Percentiles rank a stretch among this genome's conserved stretches.
Evolutionary conservation across 1,284 basidiomycete species (phyloP).

Genomic region (Meira nashicola): DNA sequence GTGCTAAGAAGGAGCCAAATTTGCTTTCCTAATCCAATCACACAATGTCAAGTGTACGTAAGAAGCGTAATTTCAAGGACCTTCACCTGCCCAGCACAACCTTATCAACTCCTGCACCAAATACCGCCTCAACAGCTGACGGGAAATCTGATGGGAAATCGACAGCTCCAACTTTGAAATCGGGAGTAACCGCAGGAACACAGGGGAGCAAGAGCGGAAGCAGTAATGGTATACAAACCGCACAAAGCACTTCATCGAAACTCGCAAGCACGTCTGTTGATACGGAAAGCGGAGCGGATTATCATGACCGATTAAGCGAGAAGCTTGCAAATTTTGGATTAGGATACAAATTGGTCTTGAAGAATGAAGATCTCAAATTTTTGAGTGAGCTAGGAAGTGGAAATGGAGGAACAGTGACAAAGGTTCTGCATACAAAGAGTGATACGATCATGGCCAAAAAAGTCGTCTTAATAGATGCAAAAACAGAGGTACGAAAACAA

Average conservation of each 20-base stretch:
- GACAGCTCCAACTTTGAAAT: constrained; percentile 14
- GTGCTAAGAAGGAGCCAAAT: no score
- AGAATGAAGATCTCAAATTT: constrained; percentile 59
- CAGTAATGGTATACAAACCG: constrained; percentile 8
- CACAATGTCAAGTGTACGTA: constrained; percentile 25
- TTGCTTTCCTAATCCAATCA: not conserved
- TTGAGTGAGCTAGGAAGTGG: constrained; percentile 86
- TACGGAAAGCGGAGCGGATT: constrained; percentile 29
- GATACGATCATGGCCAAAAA: constrained; percentile 51
- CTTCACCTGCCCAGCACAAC: constrained; percentile 40
- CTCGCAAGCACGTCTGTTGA: constrained; percentile 11
- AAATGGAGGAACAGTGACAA: constrained; percentile 95
- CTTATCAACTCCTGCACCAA: constrained; percentile 17
- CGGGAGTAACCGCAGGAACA: constrained; percentile 7
- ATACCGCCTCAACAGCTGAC: not conserved
- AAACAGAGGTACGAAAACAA: constrained; percentile 93
- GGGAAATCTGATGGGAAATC: not conserved
- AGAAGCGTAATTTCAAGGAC: constrained; percentile 52
- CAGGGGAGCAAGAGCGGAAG: not conserved
- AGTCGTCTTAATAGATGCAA: constrained; percentile 94
- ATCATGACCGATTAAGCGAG: constrained; percentile 43
- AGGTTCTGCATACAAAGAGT: constrained; percentile 54
- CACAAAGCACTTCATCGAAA: constrained; percentile 8
- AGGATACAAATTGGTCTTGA: constrained; percentile 55
- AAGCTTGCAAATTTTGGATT: constrained; percentile 54